A percentile compares a stretch with the other conserved stretches of the same genome.
Evolutionary conservation across 2,329 filamentous ascomycete genomes (phyloP).

Genomic region (Graphiopsis chlorocephala): DNA sequence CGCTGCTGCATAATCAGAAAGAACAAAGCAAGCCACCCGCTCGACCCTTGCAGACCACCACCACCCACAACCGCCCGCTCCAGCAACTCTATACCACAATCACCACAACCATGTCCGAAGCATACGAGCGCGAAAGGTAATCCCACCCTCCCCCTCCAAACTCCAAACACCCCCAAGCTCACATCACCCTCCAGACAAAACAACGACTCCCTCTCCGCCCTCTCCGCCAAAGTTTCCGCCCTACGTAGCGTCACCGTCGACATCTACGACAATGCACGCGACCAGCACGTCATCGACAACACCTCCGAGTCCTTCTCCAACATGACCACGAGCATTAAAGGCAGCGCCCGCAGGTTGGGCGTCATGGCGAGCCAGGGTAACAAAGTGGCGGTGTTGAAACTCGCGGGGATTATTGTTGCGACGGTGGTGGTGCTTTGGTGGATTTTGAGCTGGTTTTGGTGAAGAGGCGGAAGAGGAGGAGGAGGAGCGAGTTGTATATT

Average conservation of each 20-base stretch:
- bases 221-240: slow-evolving; percentile 85
- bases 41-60: neutral
- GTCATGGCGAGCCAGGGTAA: slow-evolving; percentile 91
- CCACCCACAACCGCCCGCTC: neutral
- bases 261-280: slow-evolving; percentile 93
- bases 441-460: slow-evolving; percentile 42
- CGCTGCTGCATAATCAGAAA: neutral
- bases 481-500: neutral
- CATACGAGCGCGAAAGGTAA: slow-evolving; percentile 60
- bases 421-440: slow-evolving; percentile 75
- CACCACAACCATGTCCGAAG: slow-evolving; percentile 49
- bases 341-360: slow-evolving; percentile 75
- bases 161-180: neutral
- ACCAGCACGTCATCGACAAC: slow-evolving; percentile 83
- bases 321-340: slow-evolving; percentile 78
- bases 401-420: slow-evolving; percentile 77
- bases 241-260: slow-evolving; percentile 92
- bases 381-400: slow-evolving; percentile 84
- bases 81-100: neutral
- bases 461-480: slow-evolving; percentile 13
- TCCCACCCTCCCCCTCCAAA: neutral
- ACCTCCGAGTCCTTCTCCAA: slow-evolving; percentile 89
- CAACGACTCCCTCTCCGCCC: slow-evolving; percentile 87
- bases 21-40: neutral
- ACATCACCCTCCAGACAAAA: slow-evolving; percentile 61